These are phyloP conservation scores for Dactylellina drechsleri DNA, from an alignment of 2,329 filamentous ascomycete species.

Conservation along the genomic window DNA sequence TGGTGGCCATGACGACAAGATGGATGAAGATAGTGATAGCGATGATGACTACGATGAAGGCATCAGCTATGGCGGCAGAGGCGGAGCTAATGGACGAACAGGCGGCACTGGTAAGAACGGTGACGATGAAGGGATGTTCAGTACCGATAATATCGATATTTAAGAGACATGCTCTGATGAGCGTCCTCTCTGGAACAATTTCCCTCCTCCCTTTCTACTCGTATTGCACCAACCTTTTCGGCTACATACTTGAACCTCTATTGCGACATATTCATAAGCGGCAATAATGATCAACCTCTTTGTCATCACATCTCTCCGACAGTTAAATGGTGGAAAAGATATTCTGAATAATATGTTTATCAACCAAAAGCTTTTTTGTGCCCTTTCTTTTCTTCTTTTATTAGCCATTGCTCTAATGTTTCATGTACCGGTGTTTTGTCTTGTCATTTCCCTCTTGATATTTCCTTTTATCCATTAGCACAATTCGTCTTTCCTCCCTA, in stretches of 20 bases:
- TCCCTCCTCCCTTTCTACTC: constrained; percentile 16
- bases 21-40: constrained; percentile 59
- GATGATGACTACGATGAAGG: constrained; percentile 63
- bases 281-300: not conserved
- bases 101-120: constrained; percentile 70
- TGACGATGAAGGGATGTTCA: constrained; percentile 73
- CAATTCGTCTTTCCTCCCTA: constrained; percentile 44
- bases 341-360: constrained; percentile 26
- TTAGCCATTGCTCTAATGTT: constrained; percentile 1
- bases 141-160: constrained; percentile 72
- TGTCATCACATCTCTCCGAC: constrained; percentile 7
- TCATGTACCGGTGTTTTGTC: constrained; percentile 46
- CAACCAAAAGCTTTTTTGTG: constrained; percentile 25
- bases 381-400: constrained; percentile 15
- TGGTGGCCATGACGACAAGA: constrained; percentile 70
- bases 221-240: not conserved
- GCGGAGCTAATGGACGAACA: constrained; percentile 69
- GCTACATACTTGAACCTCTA: not conserved
- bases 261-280: constrained; percentile 16
- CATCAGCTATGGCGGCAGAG: constrained; percentile 63
- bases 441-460: constrained; percentile 31
- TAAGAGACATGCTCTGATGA: constrained; percentile 61
- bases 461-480: constrained; percentile 27
- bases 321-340: constrained; percentile 15
- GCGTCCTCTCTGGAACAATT: constrained; percentile 15